phyloP scores from a whole-genome alignment of 306 rosid genomes.

The Medicago arabica region DNA sequence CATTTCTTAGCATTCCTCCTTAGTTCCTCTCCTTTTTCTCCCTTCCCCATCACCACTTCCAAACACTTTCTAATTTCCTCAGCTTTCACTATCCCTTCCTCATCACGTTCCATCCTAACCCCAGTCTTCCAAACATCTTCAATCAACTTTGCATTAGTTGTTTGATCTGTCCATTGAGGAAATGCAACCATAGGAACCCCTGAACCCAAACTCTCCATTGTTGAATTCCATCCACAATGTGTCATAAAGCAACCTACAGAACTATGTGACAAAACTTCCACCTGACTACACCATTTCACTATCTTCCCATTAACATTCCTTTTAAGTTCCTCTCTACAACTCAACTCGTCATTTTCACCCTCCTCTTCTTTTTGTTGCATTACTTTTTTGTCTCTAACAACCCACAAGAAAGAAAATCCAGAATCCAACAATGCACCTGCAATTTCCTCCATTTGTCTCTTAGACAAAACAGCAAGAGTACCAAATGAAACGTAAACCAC shows the following conservation, averaged over 20 bases:
- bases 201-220: constrained; percentile 47
- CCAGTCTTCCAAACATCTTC: constrained; percentile 58
- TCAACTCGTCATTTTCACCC: background rate
- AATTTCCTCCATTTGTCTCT: constrained; percentile 64
- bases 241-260: constrained; percentile 60
- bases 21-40: constrained; percentile 44
- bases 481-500: constrained; percentile 76
- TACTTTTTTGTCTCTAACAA: constrained; percentile 34
- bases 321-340: constrained; percentile 44
- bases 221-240: constrained; percentile 74
- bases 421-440: constrained; percentile 57
- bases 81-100: constrained; percentile 46
- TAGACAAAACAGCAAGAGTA: constrained; percentile 41
- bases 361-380: background rate
- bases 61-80: constrained; percentile 58
- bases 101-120: constrained; percentile 44
- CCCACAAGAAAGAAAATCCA: constrained; percentile 63
- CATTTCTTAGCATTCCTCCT: constrained; percentile 53
- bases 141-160: constrained; percentile 58
- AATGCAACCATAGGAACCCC: constrained; percentile 64
- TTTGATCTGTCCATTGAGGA: constrained; percentile 65
- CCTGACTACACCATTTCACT: constrained; percentile 63
- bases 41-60: constrained; percentile 56
- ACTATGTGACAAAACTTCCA: constrained; percentile 57
- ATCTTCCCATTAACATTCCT: constrained; percentile 44